Base-by-base conservation (phyloP, 495 filamentous ascomycete species). In the Talaromyces trachyspermus region DNA sequence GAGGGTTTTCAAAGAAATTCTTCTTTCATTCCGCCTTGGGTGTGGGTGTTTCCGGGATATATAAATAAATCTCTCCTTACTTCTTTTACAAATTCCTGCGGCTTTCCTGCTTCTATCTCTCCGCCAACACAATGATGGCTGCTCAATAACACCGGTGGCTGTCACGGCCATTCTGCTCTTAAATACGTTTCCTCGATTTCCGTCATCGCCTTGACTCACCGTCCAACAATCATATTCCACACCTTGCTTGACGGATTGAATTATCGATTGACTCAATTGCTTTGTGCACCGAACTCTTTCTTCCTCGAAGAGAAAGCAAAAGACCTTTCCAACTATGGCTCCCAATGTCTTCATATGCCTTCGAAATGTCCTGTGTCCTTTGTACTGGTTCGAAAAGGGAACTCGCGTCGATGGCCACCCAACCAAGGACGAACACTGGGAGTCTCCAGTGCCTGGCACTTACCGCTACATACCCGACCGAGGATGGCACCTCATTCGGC, bases 281-380 rank as follows among this genome's bases (percentile, higher is more conserved):
- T 15, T 44, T 22, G 19, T 18, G 29, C 22, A 17, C 29, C 36
- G 14, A 35, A 42, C 32, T n/a, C 39, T 29, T 20, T 43, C 26
- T 40, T 11, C 18, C n/a, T n/a, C n/a, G n/a, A n/a, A n/a, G n/a
- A n/a, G n/a, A 25, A 42, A 42, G 19, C 20, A 42, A 42, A 42
- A 22, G 15, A 12, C 5, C 22, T 6, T 25, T 24, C 36, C 10
- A 42, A 51, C 15, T 46, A 72, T 72, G 69, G 63, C 69, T 11
- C 69, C 69, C 53, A 72, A 72, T 53, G 63, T 70, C 29, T 72
- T 71, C 49, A 51, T 72, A 49, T 72, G 69, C 42, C 49, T 69
- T 14, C 64, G 69, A 25, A 61, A 54, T 29, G 48, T 63, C 42
- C 65, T 64, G 51, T 72, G 69, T 40, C 69, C 69, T 4, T 41